A percentile compares a stretch with the other conserved stretches of the same genome.
Conservation (phyloP, 2,329 filamentous ascomycete genomes). For the Arthrobotrys sphaeroides region DNA sequence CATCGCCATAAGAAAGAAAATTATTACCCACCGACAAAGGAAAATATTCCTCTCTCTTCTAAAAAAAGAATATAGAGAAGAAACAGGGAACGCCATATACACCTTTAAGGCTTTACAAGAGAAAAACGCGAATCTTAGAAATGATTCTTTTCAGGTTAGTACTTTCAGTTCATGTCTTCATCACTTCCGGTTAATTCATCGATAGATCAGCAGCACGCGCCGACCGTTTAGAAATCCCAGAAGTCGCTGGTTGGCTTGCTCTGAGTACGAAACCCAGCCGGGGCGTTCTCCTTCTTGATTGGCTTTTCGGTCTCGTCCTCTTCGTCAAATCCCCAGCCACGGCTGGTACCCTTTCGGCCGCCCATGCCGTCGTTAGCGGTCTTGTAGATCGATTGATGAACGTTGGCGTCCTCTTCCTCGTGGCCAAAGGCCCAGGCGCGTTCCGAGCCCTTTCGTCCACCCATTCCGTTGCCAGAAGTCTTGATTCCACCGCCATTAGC, state of each 20-base stretch:
- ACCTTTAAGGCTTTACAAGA: constrained; percentile 37
- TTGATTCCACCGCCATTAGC: constrained; percentile 65
- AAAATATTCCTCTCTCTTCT: constrained; percentile 6
- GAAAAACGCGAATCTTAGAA: constrained; percentile 26
- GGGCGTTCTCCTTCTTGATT: constrained; percentile 55
- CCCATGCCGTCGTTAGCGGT: constrained; percentile 75
- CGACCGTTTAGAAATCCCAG: constrained; percentile 60
- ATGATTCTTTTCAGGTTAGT: constrained; percentile 42
- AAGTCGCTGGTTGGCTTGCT: constrained; percentile 59
- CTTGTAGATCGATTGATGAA: constrained; percentile 64
- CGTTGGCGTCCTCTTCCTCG: constrained; percentile 65
- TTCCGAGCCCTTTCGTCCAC: constrained; percentile 67
- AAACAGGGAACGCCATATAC: constrained; percentile 52
- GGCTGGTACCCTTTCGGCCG: constrained; percentile 66
- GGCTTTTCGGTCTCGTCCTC: constrained; percentile 61
- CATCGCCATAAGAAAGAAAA: constrained; percentile 21
- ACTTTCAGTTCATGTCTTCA: constrained; percentile 46
- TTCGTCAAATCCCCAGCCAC: constrained; percentile 69
- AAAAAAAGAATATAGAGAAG: constrained; percentile 12
- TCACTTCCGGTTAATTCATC: constrained; percentile 35
- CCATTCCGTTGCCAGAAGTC: constrained; percentile 74
- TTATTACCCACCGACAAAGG: neutral
- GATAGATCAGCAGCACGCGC: neutral
- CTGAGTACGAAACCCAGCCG: constrained; percentile 55
- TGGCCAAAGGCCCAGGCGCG: constrained; percentile 69